Evolutionary conservation across 2,329 filamentous ascomycete genomes (phyloP).

Genomic region (Didymella keratinophila): DNA sequence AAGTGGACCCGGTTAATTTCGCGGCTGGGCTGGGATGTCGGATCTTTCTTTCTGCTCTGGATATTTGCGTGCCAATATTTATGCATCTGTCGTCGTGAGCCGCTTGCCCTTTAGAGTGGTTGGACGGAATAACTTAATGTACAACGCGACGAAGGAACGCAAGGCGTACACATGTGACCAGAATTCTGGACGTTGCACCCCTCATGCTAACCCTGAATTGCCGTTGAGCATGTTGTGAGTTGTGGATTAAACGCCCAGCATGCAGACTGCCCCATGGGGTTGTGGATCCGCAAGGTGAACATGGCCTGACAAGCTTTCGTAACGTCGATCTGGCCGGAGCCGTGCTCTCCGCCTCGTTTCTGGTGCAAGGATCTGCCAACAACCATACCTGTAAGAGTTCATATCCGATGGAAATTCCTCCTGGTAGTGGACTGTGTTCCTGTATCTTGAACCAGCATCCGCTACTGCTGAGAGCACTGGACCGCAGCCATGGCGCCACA

Average conservation of each 20-base stretch:
- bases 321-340: slow-evolving; percentile 9
- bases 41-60: slow-evolving; percentile 8
- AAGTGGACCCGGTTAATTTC: slow-evolving; percentile 15
- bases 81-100: slow-evolving; percentile 15
- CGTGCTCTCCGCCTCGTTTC: slow-evolving; percentile 9
- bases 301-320: slow-evolving; percentile 4
- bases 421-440: background rate
- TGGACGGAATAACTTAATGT: slow-evolving; percentile 21
- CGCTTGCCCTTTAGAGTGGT: slow-evolving; percentile 12
- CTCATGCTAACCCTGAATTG: slow-evolving; percentile 2
- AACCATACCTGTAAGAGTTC: background rate
- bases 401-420: background rate
- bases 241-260: slow-evolving; percentile 1
- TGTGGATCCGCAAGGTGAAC: slow-evolving; percentile 8
- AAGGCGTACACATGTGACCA: slow-evolving; percentile 15
- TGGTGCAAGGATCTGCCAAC: background rate
- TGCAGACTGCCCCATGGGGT: slow-evolving; percentile 1
- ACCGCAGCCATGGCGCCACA: slow-evolving; percentile 13
- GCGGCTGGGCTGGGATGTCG: slow-evolving; percentile 1
- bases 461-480: background rate
- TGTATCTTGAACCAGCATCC: background rate
- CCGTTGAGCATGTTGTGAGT: background rate
- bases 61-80: slow-evolving; percentile 11
- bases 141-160: slow-evolving; percentile 3
- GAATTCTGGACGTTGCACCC: background rate